A percentile compares a stretch with the other conserved stretches of the same genome.
Evolutionary conservation across 148 eudicot genomes (phyloP).

Genomic region (Suaeda aralocaspica): DNA sequence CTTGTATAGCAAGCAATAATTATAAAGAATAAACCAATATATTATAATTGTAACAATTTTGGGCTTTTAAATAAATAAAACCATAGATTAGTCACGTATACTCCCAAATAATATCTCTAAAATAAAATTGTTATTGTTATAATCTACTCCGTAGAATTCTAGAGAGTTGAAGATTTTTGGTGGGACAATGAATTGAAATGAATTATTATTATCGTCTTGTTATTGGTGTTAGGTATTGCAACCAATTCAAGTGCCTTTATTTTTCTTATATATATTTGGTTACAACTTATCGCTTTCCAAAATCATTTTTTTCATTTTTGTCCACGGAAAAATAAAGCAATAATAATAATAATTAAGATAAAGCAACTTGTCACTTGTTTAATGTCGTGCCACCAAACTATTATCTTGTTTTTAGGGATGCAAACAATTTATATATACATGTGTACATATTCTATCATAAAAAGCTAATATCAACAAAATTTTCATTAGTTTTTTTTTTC

Average conservation of each 20-base stretch:
- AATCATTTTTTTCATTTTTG: not conserved
- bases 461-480: no score
- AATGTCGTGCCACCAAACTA: not conserved
- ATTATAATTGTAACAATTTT: no score
- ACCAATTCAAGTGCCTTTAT: slow-evolving; percentile 9
- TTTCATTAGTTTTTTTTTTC: no score
- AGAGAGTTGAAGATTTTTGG: not conserved
- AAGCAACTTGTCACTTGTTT: not conserved
- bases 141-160: no score
- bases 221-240: slow-evolving; percentile 16
- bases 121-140: not conserved
- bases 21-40: no score
- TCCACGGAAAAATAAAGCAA: not conserved
- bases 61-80: no score
- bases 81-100: no score
- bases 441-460: no score
- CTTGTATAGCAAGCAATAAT: no score
- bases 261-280: slow-evolving; percentile 11
- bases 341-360: slow-evolving; percentile 12
- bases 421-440: not conserved
- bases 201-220: not conserved
- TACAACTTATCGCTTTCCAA: not conserved
- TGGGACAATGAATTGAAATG: slow-evolving; percentile 7
- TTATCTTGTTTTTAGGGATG: not conserved
- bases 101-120: no score